Conservation (phyloP, 208 protist genomes). For the Crithidia thermophila region DNA sequence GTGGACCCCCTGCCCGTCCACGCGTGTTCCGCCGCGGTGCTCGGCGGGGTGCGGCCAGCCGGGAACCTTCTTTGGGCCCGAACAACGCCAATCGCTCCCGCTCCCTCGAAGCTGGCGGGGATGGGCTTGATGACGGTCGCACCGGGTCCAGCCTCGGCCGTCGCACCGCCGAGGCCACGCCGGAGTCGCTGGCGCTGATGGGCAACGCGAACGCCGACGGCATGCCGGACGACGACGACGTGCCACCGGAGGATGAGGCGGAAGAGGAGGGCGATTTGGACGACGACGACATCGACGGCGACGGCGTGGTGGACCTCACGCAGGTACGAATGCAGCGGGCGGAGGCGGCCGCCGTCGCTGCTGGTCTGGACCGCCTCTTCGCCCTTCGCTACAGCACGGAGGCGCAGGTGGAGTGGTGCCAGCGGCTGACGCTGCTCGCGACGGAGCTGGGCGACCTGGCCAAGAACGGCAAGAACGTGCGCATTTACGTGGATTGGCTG, state of each 20-base stretch:
- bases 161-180: background rate
- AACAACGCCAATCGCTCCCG: background rate
- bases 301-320: conserved; percentile 18
- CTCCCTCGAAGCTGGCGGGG: background rate
- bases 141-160: background rate
- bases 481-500: conserved; percentile 75
- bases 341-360: conserved; percentile 65
- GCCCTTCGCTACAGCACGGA: conserved; percentile 69
- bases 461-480: conserved; percentile 58
- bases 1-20: background rate
- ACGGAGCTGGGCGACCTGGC: conserved; percentile 63
- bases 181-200: background rate
- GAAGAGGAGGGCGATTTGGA: conserved; percentile 23
- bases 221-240: conserved; percentile 12
- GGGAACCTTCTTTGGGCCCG: background rate
- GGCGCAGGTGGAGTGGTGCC: conserved; percentile 86
- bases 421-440: conserved; percentile 61
- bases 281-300: conserved; percentile 17
- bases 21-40: conserved; percentile 19
- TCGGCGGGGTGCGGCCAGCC: conserved; percentile 7
- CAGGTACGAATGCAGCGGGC: conserved; percentile 59
- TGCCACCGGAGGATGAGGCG: conserved; percentile 12
- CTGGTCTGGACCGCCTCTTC: conserved; percentile 75
- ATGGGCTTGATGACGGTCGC: background rate
- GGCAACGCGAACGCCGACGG: conserved; percentile 9